Evolutionary conservation across 192 early-diverging fungal species (phyloP).

Genomic region (Podila verticillata): DNA sequence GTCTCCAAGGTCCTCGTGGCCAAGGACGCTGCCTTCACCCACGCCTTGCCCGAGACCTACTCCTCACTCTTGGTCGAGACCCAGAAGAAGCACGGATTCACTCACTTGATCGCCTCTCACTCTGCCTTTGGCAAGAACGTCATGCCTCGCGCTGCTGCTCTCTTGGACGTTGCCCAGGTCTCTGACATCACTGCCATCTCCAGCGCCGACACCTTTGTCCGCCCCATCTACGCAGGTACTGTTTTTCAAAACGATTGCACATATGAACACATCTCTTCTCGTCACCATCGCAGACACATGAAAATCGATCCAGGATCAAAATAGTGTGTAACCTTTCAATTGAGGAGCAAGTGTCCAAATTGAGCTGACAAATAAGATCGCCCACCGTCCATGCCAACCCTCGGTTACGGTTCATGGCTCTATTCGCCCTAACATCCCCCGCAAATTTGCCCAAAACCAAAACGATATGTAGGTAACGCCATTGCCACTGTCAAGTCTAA

Average conservation of each 20-base stretch:
- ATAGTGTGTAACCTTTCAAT: too few relatives aligned
- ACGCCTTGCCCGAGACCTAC: slow-evolving; percentile 82
- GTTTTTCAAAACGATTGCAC: background rate
- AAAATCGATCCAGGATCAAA: too few relatives aligned
- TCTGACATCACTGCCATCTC: slow-evolving; percentile 89
- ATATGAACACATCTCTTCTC: background rate
- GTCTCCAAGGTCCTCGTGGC: slow-evolving; percentile 87
- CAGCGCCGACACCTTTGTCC: slow-evolving; percentile 87
- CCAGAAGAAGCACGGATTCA: slow-evolving; percentile 75
- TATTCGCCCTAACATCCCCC: too few relatives aligned
- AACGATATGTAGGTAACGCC: slow-evolving; percentile 77
- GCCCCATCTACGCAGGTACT: slow-evolving; percentile 96
- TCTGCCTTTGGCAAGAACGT: slow-evolving; percentile 94
- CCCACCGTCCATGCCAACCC: too few relatives aligned
- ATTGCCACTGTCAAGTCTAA: slow-evolving; percentile 94
- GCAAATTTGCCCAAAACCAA: too few relatives aligned
- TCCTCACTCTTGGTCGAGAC: slow-evolving; percentile 79
- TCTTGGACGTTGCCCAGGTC: slow-evolving; percentile 90
- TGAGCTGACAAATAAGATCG: too few relatives aligned
- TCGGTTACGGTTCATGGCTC: too few relatives aligned
- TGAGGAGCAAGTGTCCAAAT: too few relatives aligned
- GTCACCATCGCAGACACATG: background rate
- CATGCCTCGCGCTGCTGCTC: slow-evolving; percentile 89
- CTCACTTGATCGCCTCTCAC: slow-evolving; percentile 90
- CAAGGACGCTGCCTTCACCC: slow-evolving; percentile 80